Conservation (phyloP, 805 yeast species). For the Wickerhamiella kurtzmanii region DNA sequence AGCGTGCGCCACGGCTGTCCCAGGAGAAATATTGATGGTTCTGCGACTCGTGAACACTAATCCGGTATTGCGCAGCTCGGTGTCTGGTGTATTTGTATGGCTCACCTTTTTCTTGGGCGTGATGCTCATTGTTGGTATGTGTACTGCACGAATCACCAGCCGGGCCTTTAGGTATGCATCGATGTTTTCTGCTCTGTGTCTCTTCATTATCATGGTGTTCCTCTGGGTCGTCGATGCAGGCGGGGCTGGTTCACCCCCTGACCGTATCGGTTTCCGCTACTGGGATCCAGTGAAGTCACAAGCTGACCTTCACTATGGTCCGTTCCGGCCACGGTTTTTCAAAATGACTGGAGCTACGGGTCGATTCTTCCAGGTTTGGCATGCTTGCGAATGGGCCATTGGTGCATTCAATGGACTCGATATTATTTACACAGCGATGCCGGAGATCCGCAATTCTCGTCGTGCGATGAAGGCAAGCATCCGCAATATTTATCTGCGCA, state of each 20-base stretch:
- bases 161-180: conserved; percentile 6
- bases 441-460: conserved; percentile 17
- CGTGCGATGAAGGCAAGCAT: conserved; percentile 9
- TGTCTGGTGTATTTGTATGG: conserved; percentile 22
- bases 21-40: conserved; percentile 66
- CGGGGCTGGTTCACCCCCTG: conserved; percentile 33
- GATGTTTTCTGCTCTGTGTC: conserved; percentile 2
- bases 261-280: conserved; percentile 48
- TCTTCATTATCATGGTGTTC: conserved; percentile 32
- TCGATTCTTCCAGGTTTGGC: conserved; percentile 8
- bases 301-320: neutral
- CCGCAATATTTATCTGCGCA: conserved; percentile 5
- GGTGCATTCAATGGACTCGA: conserved; percentile 9
- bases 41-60: conserved; percentile 59
- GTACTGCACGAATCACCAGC: conserved; percentile 5
- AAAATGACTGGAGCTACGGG: conserved; percentile 3
- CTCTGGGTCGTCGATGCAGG: conserved; percentile 58
- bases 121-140: conserved; percentile 2
- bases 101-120: conserved; percentile 11
- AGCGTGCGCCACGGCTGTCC: conserved; percentile 35
- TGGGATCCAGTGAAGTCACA: conserved; percentile 33
- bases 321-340: conserved; percentile 2
- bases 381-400: conserved; percentile 5
- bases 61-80: conserved; percentile 31
- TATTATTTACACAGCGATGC: conserved; percentile 11